Base-by-base conservation (phyloP, 108 stramenopile species). In the Pseudonitzschia pungens region DNA sequence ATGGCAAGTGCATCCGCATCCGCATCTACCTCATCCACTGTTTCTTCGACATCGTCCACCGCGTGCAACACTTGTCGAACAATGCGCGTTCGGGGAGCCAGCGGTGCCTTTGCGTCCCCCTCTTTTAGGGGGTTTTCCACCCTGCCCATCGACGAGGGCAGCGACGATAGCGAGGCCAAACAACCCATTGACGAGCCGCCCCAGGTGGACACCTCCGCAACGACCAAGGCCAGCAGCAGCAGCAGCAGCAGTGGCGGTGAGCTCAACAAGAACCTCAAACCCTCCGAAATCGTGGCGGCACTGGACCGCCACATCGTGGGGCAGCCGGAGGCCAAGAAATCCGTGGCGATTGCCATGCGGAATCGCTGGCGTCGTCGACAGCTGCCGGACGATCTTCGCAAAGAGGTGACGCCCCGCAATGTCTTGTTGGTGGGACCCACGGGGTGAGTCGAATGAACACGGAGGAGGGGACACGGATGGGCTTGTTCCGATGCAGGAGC, bases 391-490 rank as follows among this genome's bases (percentile, higher is more conserved):
- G 92, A 94, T 14, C 63, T 99, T 20, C 83, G 85, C 48, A 88
- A 85, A 50, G 97, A 99, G 72, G 94, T 99, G 11, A 97, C 97
- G 15, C 99, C 99, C 18, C 96, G 98, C 64, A 99, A 99, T 77
- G 98, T 99, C 31, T 85, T 99, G 48, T 95, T 99, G 96, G 97
- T 99, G 60, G 99, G 99, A 10, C 98, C 98, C 58, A 99, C 98
- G 6, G 99, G 69, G 78, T 79, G 62, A 43, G 73, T 78, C 40
- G n/a, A n/a, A n/a, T n/a, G n/a, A n/a, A n/a, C n/a, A n/a, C n/a
- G n/a, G n/a, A n/a, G n/a, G n/a, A n/a, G n/a, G n/a, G n/a, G n/a
- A n/a, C n/a, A n/a, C 15, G 22, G 1, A 18, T 56, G 16, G 28
- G 15, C 57, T 18, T 56, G 26, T 5, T 36, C 4, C 36, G 6